Evolutionary conservation across 805 yeast species (phyloP).

Genomic region (Starmerella kuoi): DNA sequence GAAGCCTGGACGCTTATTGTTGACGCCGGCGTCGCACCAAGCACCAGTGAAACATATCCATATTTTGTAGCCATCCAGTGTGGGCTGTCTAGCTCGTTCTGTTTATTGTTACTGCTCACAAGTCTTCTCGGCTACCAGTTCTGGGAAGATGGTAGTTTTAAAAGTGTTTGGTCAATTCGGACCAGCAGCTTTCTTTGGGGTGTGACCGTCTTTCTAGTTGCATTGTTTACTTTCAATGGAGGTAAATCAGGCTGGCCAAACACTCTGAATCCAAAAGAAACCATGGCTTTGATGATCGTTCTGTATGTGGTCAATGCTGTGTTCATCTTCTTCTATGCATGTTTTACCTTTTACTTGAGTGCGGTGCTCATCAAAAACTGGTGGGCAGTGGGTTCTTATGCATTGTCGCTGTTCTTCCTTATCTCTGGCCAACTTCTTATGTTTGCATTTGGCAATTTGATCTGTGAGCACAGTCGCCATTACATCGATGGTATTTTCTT

Average conservation of each 20-base stretch:
- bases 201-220: slow-evolving; percentile 49
- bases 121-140: slow-evolving; percentile 78
- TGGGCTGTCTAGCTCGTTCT: slow-evolving; percentile 59
- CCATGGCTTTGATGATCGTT: slow-evolving; percentile 59
- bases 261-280: slow-evolving; percentile 39
- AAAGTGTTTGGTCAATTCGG: slow-evolving; percentile 48
- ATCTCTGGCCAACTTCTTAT: slow-evolving; percentile 65
- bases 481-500: slow-evolving; percentile 85
- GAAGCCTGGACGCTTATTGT: slow-evolving; percentile 60
- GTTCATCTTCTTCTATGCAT: slow-evolving; percentile 46
- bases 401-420: slow-evolving; percentile 60
- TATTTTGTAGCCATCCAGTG: slow-evolving; percentile 75
- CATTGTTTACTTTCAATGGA: slow-evolving; percentile 57
- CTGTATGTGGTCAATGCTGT: slow-evolving; percentile 62
- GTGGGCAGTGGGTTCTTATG: slow-evolving; percentile 87
- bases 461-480: slow-evolving; percentile 66
- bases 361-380: slow-evolving; percentile 53
- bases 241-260: slow-evolving; percentile 34
- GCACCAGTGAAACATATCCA: slow-evolving; percentile 60
- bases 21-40: slow-evolving; percentile 88
- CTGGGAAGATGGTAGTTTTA: slow-evolving; percentile 86
- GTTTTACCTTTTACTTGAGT: slow-evolving; percentile 59
- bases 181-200: slow-evolving; percentile 46
- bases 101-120: slow-evolving; percentile 54
- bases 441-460: slow-evolving; percentile 51